These are phyloP conservation scores for Smittium mucronatum DNA, from an alignment of 371 early-diverging fungal species.

Conservation along the genomic window DNA sequence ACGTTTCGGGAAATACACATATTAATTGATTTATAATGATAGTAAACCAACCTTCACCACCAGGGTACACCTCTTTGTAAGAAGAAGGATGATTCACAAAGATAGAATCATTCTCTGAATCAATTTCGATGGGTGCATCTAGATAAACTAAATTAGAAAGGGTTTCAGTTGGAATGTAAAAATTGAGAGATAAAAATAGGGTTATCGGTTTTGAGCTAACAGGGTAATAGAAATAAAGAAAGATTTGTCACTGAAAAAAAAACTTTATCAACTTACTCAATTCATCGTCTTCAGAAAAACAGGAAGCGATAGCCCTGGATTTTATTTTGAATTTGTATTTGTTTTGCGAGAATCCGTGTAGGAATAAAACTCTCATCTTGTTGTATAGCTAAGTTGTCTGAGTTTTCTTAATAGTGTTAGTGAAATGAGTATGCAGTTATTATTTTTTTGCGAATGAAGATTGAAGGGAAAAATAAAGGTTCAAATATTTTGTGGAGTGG, in stretches of 20 bases:
- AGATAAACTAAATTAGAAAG: slow-evolving; percentile 1
- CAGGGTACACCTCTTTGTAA: neutral
- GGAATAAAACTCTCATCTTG: slow-evolving; percentile 12
- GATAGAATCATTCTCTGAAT: slow-evolving; percentile 5
- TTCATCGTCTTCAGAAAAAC: slow-evolving; percentile 8
- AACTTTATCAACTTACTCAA: neutral
- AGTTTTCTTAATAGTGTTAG: too few species aligned
- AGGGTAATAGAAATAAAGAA: too few species aligned
- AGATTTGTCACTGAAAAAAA: too few species aligned
- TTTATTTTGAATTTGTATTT: slow-evolving; percentile 5
- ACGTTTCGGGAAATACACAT: too few species aligned
- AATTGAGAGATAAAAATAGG: too few species aligned
- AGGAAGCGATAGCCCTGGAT: slow-evolving; percentile 4
- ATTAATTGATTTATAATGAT: neutral
- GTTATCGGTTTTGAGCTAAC: too few species aligned
- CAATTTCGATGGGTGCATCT: slow-evolving; percentile 3
- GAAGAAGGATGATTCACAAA: neutral
- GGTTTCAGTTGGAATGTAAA: neutral
- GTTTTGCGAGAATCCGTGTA: slow-evolving; percentile 9
- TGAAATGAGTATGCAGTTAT: too few species aligned
- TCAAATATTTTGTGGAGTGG: too few species aligned
- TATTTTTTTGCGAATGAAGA: too few species aligned
- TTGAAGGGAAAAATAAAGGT: too few species aligned
- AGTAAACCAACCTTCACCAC: neutral
- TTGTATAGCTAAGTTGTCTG: too few species aligned